Evolutionary conservation across 73 alveolate species (phyloP), one percentile per base, ranked within the genome.

Genomic region (Uronychia binucleata): DNA sequence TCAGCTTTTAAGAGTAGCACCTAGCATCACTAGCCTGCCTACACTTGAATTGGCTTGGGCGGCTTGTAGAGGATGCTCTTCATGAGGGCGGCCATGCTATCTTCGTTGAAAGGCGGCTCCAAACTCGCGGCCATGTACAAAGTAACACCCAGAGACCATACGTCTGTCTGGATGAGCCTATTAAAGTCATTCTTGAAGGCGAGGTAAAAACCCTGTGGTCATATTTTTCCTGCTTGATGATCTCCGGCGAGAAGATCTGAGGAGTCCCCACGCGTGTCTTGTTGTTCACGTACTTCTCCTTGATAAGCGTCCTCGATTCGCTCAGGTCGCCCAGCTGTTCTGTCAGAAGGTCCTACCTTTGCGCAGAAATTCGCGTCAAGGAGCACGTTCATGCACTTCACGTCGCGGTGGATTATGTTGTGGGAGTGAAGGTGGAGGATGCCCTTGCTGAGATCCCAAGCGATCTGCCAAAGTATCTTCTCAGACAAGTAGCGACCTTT

Each of bases 101-200:
- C 86, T 29, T 77, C 91, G 32, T 77, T 13, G 46, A 80, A 85
- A 13, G 91, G 91, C 11, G 86, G 86, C 81, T 85, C 91, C 11
- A 85, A 34, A 59, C 86, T 32, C n/a, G 86, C 74, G 74, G 59
- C 59, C 26, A 77, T 75, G 74, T 85, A 85, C 58, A 85, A 30
- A 0, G 86, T 84, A 74, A 85, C 91, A 0, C 91, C 91, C 26
- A 85, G 81, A 14, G 86, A 77, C 86, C 86, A 85, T 0, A 85
- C 59, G 31, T 85, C 91, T 1, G 74, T 85, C 58, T 84, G 19
- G 35, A 77, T 11, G 67, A 46, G 67, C 67, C 67, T 46, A 46
- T 5, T 46, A 46, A 46, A 46, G 67, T 46, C 67, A 46, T 46
- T 19, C 5, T 11, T 46, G 67, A 46, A 11, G 19, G 67, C 19